phyloP scores from a whole-genome alignment of 2,329 filamentous ascomycete genomes.

The Colletotrichum neosansevieriae region DNA sequence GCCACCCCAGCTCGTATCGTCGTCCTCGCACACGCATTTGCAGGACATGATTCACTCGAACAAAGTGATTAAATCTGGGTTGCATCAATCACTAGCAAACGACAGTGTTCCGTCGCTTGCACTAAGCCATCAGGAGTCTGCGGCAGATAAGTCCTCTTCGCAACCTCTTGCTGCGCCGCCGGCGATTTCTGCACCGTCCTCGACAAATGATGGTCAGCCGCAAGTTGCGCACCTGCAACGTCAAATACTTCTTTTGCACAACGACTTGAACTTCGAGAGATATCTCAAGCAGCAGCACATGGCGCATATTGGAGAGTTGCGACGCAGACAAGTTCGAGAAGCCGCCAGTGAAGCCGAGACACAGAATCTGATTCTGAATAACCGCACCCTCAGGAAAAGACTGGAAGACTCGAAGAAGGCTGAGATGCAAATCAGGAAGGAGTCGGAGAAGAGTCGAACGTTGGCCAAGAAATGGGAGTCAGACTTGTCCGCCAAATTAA shows the following conservation, averaged over 20 bases:
- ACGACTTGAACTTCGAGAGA: slow-evolving; percentile 85
- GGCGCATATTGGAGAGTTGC: slow-evolving; percentile 82
- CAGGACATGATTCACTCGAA: slow-evolving; percentile 72
- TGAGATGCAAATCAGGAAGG: slow-evolving; percentile 77
- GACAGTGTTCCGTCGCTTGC: slow-evolving; percentile 69
- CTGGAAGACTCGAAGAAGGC: slow-evolving; percentile 79
- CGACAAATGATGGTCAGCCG: slow-evolving; percentile 48
- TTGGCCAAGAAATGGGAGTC: slow-evolving; percentile 84
- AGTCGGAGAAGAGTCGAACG: slow-evolving; percentile 77
- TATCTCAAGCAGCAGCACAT: slow-evolving; percentile 88
- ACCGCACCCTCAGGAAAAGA: slow-evolving; percentile 78
- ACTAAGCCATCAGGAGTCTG: slow-evolving; percentile 63
- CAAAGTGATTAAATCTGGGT: slow-evolving; percentile 66
- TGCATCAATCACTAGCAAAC: slow-evolving; percentile 68
- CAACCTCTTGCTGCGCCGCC: slow-evolving; percentile 47
- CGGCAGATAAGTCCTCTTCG: slow-evolving; percentile 52
- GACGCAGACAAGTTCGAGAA: slow-evolving; percentile 79
- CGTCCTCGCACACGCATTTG: slow-evolving; percentile 66
- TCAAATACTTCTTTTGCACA: slow-evolving; percentile 80
- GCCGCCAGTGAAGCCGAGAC: slow-evolving; percentile 85
- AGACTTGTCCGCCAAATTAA: slow-evolving; percentile 75
- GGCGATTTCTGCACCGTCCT: slow-evolving; percentile 28
- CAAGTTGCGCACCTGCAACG: slow-evolving; percentile 72
- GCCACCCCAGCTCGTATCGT: slow-evolving; percentile 61
- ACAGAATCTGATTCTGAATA: slow-evolving; percentile 82